Base-by-base conservation (phyloP, 2,329 filamentous ascomycete genomes). In the Botrytis pseudocinerea region DNA sequence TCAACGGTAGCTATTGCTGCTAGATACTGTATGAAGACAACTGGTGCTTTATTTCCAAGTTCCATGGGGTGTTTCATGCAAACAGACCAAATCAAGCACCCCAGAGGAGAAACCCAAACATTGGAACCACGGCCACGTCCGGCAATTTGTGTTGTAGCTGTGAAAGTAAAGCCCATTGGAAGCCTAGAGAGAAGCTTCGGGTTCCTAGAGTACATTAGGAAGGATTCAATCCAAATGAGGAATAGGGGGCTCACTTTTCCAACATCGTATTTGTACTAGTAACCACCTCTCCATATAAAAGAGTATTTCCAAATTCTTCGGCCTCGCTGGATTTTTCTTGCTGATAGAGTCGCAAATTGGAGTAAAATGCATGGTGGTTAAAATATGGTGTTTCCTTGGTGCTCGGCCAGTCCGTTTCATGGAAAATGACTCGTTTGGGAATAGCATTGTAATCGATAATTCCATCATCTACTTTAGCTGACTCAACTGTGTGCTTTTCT, bases 1-100 rank as follows among this genome's bases (percentile, higher is more conserved):
- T 93, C 89, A 4, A 97, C 92, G 60, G 95, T 92, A 59, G 96
- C 95, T 63, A 99, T 89, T 0, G 94, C 95, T 0, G 94, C 91
- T 22, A 99, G 87, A 80, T 99, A 99, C 82, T 98, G 96, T 42
- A 98, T 87, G 82, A 99, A 98, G 0, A 98, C 91, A 16, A 98
- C 91, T 0, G 96, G 95, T 0, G 93, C 92, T 1, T 86, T 88
- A 61, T 87, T 85, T 14, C 90, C 91, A 14, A 96, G 87, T 44
- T 91, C 86, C 44, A 93, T 89, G 0, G 92, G 88, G 82, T 99
- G 96, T 75, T 93, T 93, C 76, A 99, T 89, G 57, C 97, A 90
- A 0, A 92, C 94, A 16, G 94, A 97, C 83, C 97, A 96, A 81
- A 98, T 92, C 9, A 98, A 86, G 51, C 90, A 90, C 0, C 96